Evolutionary conservation across 306 rosid species (phyloP), one percentile per base, ranked within the genome.

Genomic region (Lagenaria siceraria): DNA sequence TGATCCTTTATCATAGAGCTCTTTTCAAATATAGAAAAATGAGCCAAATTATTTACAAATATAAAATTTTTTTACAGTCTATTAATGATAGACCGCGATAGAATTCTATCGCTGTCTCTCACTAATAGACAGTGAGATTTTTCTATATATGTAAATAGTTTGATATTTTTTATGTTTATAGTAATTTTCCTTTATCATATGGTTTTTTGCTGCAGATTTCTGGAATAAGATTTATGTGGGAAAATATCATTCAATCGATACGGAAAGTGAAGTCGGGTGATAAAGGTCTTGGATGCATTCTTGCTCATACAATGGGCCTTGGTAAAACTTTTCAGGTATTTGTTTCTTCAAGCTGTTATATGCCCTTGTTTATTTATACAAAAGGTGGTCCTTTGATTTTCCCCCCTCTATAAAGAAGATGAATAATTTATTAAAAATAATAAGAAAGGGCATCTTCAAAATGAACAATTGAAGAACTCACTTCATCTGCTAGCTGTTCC

Each of bases 301-400:
- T 95, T 53, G 97, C 99, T 80, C 99, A 95, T 85, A 95, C 89
- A 24, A 95, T 95, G 99, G 99, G 99, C 74, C 97, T 95, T 75
- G 99, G 99, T 75, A 95, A 95, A 95, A 95, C 99, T 35, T 83
- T 95, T 79, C 99, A 95, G 99, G 99, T 95, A 86, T 75, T 76
- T 40, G 79, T 21, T 40, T 56, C 75, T 40, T 21, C 72, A 7
- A 29, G 48, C 61, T 81, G 56, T 22, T 11, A 46, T 61, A 6
- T 4, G 18, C 29, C 31, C 74, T 75, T 63, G 59, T 64, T 64
- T 61, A 24, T 55, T 24, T 29, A 38, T 75, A n/a, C 1, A 6
- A 52, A 21, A 18, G 21, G 33, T 75, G 62, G 78, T 9, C 5
- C 36, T 29, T 17, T 62, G 24, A 3, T 33, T 43, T 38, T 73